A percentile compares a stretch with the other conserved stretches of the same genome.
Conservation (phyloP, 805 yeast species). For the Debaryomyces maramus region DNA sequence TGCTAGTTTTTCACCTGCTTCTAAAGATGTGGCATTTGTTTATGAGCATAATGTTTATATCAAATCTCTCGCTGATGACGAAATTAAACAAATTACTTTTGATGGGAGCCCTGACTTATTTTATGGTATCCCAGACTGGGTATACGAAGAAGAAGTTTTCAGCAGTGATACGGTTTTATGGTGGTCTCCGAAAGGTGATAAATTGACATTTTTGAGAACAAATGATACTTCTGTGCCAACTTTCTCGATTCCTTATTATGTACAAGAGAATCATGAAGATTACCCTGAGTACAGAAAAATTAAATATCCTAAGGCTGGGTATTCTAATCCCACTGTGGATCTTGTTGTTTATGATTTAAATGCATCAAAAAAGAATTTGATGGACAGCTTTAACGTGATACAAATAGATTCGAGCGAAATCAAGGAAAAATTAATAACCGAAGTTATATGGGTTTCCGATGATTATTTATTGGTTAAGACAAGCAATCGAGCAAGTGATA, state of each 20-base stretch:
- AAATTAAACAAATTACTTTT: conserved; percentile 36
- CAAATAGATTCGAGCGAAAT: conserved; percentile 18
- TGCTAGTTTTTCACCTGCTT: conserved; percentile 62
- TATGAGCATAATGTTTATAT: conserved; percentile 55
- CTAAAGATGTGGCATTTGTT: conserved; percentile 56
- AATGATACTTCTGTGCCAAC: conserved; percentile 61
- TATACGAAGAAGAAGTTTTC: conserved; percentile 78
- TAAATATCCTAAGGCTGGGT: conserved; percentile 74
- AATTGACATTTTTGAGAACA: conserved; percentile 53
- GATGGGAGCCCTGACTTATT: conserved; percentile 55
- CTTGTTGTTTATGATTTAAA: conserved; percentile 44
- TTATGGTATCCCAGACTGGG: conserved; percentile 81
- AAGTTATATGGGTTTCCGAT: conserved; percentile 57
- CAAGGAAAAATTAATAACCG: conserved; percentile 55
- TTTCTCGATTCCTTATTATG: conserved; percentile 53
- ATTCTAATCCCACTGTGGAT: conserved; percentile 54
- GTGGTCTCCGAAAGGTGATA: conserved; percentile 70
- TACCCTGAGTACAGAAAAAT: conserved; percentile 49
- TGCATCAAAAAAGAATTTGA: conserved; percentile 11
- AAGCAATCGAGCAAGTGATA: conserved; percentile 61
- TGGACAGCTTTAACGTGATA: conserved; percentile 9
- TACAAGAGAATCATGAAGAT: conserved; percentile 31
- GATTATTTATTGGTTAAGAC: conserved; percentile 54
- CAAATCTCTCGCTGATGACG: conserved; percentile 32
- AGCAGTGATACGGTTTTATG: conserved; percentile 59